Conservation (phyloP, 352 stramenopile species). For the Phytophthora melonis region DNA sequence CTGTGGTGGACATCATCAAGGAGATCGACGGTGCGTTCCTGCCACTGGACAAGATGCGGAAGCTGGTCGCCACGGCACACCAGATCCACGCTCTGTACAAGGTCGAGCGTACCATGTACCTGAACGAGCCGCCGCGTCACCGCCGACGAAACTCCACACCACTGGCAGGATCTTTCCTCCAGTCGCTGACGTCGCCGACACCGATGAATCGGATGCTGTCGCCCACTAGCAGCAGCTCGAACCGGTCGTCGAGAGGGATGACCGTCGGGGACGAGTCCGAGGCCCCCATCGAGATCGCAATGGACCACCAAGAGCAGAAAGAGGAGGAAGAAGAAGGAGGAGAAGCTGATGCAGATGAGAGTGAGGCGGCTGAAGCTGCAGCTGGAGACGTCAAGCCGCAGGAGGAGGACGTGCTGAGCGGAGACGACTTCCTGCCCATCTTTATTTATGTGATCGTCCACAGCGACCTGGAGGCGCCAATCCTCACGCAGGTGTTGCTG, state of each 20-base stretch:
- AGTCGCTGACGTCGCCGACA: slow-evolving; percentile 20
- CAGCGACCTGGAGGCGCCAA: slow-evolving; percentile 74
- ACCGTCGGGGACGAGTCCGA: slow-evolving; percentile 39
- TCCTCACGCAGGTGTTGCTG: slow-evolving; percentile 85
- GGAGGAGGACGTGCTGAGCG: slow-evolving; percentile 80
- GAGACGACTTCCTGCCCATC: slow-evolving; percentile 89
- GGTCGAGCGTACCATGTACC: slow-evolving; percentile 62
- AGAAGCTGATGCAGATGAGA: neutral
- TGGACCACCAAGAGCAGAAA: slow-evolving; percentile 12
- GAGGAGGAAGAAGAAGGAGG: slow-evolving; percentile 4
- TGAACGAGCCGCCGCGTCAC: slow-evolving; percentile 34
- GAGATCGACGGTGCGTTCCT: slow-evolving; percentile 87
- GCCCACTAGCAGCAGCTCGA: slow-evolving; percentile 34
- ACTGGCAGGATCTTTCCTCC: slow-evolving; percentile 34
- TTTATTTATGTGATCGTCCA: slow-evolving; percentile 93
- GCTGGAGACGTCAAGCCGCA: slow-evolving; percentile 20
- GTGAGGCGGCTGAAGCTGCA: slow-evolving; percentile 19
- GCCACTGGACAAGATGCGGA: slow-evolving; percentile 86
- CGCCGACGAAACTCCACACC: slow-evolving; percentile 59
- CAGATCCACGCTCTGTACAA: slow-evolving; percentile 81
- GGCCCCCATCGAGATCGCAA: slow-evolving; percentile 21
- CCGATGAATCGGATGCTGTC: slow-evolving; percentile 36
- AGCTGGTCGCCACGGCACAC: slow-evolving; percentile 75
- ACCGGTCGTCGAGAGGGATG: slow-evolving; percentile 36
- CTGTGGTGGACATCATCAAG: slow-evolving; percentile 78